Base-by-base conservation (phyloP, 106 monocot genomes). In the Allium fistulosum region DNA sequence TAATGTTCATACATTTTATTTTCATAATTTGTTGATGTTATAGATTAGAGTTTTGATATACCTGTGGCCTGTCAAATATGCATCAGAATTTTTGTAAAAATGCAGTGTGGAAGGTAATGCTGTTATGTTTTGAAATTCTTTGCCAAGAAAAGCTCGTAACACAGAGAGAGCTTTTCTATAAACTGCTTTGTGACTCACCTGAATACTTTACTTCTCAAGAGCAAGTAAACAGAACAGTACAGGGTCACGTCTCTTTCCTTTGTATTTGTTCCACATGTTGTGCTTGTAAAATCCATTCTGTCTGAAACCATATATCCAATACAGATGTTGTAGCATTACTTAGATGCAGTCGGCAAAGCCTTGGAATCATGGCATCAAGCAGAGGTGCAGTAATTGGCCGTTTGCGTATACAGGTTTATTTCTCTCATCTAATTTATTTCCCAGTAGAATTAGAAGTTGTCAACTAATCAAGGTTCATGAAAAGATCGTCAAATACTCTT, bases 31-130 rank as follows among this genome's bases (percentile, higher is more conserved):
- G 37, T 37, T 37, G 37, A 37, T 37, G 37, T 37, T 37, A 37
- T 37, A 37, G 2, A 37, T 37, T 37, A 37, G 37, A 37, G 2
- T 37, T 37, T 37, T 37, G 5, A 5, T 37, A 37, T 37, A 37
- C 37, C 37, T 37, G 37, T 37, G 37, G 1, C 37, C 37, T 2
- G 37, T 5, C 5, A 37, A 37, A 37, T 4, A 2, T 37, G 37
- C 37, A 37, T 37, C 37, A 37, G 4, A 5, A 37, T 4, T 37
- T 37, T 37, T 37, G 0, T 37, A 37, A 37, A 28, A 37, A 37
- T 37, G 37, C 63, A 97, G 97, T 97, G 17, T 97, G 97, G 97
- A 89, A 89, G 66, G 92, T 92, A 50, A 90, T 97, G 92, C 81
- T 84, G 62, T 50, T 82, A 53, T 97, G 97, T 52, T 85, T 74